Conservation (phyloP, 2,329 filamentous ascomycete genomes). For the Epicoccum sorghinum region DNA sequence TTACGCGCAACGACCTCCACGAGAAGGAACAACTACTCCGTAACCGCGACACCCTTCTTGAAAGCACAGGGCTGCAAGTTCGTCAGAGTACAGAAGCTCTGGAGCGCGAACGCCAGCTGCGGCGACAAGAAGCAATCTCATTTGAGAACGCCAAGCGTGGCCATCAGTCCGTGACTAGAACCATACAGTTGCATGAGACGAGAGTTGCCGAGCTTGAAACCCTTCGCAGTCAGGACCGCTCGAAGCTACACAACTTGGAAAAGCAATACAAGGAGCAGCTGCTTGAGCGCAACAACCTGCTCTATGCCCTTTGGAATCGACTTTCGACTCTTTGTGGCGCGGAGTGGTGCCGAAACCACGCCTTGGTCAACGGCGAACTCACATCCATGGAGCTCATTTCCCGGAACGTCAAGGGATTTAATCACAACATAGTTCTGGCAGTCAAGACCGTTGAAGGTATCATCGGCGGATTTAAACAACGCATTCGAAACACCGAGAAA, state of each 20-base stretch:
- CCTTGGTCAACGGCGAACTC: slow-evolving; percentile 84
- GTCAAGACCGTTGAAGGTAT: slow-evolving; percentile 86
- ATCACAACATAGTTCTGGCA: slow-evolving; percentile 84
- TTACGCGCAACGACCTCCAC: slow-evolving; percentile 75
- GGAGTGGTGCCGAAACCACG: slow-evolving; percentile 91
- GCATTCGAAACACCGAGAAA: slow-evolving; percentile 84
- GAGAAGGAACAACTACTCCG: slow-evolving; percentile 92
- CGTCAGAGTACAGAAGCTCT: slow-evolving; percentile 84
- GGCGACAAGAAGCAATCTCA: slow-evolving; percentile 84
- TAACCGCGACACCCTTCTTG: slow-evolving; percentile 84
- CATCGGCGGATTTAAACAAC: slow-evolving; percentile 75
- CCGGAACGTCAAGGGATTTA: slow-evolving; percentile 85
- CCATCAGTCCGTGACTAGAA: slow-evolving; percentile 84
- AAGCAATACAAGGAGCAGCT: slow-evolving; percentile 84
- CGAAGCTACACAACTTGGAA: slow-evolving; percentile 77
- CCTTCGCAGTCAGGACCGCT: slow-evolving; percentile 77
- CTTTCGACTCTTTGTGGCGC: slow-evolving; percentile 84
- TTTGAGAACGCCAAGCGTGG: slow-evolving; percentile 89
- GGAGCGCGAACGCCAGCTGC: slow-evolving; percentile 85
- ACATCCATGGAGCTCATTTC: slow-evolving; percentile 85
- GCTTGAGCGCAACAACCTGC: slow-evolving; percentile 83
- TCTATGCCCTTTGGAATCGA: slow-evolving; percentile 88
- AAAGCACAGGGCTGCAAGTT: slow-evolving; percentile 85
- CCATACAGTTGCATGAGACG: slow-evolving; percentile 81
- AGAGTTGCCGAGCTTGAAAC: slow-evolving; percentile 86